A percentile compares a stretch with the other conserved stretches of the same genome.
phyloP scores from a whole-genome alignment of 1,139 yeast species.

The Hanseniaspora sp. region DNA sequence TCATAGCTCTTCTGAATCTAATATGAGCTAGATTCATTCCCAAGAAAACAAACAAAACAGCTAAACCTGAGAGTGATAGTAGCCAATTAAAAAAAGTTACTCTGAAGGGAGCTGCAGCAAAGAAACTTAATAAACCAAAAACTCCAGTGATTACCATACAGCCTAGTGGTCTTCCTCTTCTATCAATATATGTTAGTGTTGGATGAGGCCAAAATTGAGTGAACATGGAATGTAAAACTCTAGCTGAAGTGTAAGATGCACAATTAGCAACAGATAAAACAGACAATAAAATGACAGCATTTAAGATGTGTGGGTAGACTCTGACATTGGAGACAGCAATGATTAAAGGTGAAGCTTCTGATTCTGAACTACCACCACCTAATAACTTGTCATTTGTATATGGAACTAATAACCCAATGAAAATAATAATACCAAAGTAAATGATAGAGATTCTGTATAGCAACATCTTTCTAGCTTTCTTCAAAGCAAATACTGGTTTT shows the following conservation, averaged over 20 bases:
- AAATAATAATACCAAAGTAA: constrained; percentile 46
- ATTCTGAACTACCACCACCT: constrained; percentile 33
- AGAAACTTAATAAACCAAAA: constrained; percentile 71
- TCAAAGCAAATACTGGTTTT: constrained; percentile 65
- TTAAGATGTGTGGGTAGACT: constrained; percentile 60
- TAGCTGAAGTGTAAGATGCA: constrained; percentile 50
- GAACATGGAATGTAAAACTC: constrained; percentile 73
- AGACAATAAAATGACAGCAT: constrained; percentile 59
- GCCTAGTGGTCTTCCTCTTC: constrained; percentile 52
- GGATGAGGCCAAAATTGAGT: constrained; percentile 44
- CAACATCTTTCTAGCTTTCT: constrained; percentile 25
- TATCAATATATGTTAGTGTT: constrained; percentile 40
- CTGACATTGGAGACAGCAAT: constrained; percentile 48
- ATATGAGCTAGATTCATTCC: constrained; percentile 57
- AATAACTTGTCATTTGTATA: constrained; percentile 39
- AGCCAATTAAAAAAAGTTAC: constrained; percentile 62
- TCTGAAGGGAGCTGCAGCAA: constrained; percentile 50
- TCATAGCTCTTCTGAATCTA: constrained; percentile 49
- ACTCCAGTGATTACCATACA: constrained; percentile 55
- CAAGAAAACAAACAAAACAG: constrained; percentile 71
- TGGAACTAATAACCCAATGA: constrained; percentile 58
- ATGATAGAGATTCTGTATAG: constrained; percentile 56
- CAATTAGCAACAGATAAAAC: constrained; percentile 67
- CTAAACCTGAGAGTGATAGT: constrained; percentile 74
- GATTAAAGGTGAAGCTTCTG: constrained; percentile 58